These are phyloP conservation scores for Diplogelasinospora grovesii DNA, from an alignment of 495 filamentous ascomycete genomes.

Conservation along the genomic window DNA sequence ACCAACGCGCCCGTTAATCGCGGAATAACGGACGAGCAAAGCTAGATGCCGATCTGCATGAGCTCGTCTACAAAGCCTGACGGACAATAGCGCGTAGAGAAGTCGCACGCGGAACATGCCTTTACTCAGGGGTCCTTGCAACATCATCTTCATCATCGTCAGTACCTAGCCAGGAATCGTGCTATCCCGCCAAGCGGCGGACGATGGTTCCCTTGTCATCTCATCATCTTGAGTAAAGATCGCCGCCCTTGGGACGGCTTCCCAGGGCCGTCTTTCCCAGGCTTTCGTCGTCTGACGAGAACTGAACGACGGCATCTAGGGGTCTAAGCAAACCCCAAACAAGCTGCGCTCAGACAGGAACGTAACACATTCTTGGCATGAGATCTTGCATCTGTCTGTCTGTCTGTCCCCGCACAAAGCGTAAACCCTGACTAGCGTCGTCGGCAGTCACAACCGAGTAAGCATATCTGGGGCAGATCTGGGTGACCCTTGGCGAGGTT, in stretches of 20 bases:
- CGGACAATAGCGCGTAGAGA: too few relatives aligned
- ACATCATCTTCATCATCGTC: neutral
- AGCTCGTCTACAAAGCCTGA: too few relatives aligned
- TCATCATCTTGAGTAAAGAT: constrained; percentile 9
- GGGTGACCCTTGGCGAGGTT: constrained; percentile 16
- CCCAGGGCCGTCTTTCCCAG: constrained; percentile 12
- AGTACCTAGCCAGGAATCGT: neutral
- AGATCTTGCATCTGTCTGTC: too few relatives aligned
- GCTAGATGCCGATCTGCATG: too few relatives aligned
- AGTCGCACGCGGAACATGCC: too few relatives aligned
- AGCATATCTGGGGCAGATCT: constrained; percentile 12
- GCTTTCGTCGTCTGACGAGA: constrained; percentile 6
- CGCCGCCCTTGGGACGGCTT: constrained; percentile 6
- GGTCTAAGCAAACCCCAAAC: constrained; percentile 15
- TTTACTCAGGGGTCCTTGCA: too few relatives aligned
- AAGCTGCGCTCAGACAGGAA: too few relatives aligned
- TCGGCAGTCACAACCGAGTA: constrained; percentile 1
- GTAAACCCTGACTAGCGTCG: too few relatives aligned
- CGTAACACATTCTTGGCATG: neutral
- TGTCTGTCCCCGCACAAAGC: too few relatives aligned
- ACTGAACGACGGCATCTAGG: too few relatives aligned
- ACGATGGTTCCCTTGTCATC: constrained; percentile 8
- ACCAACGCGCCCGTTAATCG: too few relatives aligned
- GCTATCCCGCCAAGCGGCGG: constrained; percentile 7
- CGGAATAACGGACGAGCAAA: too few relatives aligned